These are phyloP conservation scores for Chlorella sp. DNA, from an alignment of 139 green algal genomes.

Conservation along the genomic window DNA sequence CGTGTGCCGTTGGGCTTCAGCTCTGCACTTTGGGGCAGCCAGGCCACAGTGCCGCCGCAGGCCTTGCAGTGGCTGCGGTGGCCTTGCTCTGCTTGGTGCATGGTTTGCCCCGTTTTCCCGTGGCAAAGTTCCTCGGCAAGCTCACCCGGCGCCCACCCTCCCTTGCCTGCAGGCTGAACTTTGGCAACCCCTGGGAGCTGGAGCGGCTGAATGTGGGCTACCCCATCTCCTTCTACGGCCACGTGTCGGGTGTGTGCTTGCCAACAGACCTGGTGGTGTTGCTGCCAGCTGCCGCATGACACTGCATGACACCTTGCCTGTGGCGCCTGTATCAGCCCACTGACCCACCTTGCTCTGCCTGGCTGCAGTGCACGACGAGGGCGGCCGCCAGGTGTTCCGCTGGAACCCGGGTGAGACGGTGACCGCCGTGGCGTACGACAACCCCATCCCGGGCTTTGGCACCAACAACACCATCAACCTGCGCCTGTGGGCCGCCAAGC, in stretches of 20 bases:
- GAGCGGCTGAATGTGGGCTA: constrained; percentile 86
- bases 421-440: constrained; percentile 97
- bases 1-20: too few species aligned
- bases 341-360: background rate
- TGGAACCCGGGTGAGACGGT: constrained; percentile 97
- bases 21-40: too few species aligned
- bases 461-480: constrained; percentile 99
- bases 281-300: too few species aligned
- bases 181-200: constrained; percentile 98
- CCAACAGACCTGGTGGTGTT: too few species aligned
- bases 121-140: too few species aligned
- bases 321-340: too few species aligned
- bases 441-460: constrained; percentile 96
- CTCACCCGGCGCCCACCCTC: background rate
- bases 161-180: constrained; percentile 73
- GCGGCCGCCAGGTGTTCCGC: constrained; percentile 85
- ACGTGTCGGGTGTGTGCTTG: constrained; percentile 68
- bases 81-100: background rate
- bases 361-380: constrained; percentile 69
- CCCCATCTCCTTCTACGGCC: constrained; percentile 92
- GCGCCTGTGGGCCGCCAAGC: constrained; percentile 96
- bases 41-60: too few species aligned
- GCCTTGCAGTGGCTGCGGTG: background rate
- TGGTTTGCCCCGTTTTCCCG: too few species aligned
- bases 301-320: too few species aligned